Evolutionary conservation across 257 asterid genomes (phyloP).

Genomic region (Fraxinus americana): DNA sequence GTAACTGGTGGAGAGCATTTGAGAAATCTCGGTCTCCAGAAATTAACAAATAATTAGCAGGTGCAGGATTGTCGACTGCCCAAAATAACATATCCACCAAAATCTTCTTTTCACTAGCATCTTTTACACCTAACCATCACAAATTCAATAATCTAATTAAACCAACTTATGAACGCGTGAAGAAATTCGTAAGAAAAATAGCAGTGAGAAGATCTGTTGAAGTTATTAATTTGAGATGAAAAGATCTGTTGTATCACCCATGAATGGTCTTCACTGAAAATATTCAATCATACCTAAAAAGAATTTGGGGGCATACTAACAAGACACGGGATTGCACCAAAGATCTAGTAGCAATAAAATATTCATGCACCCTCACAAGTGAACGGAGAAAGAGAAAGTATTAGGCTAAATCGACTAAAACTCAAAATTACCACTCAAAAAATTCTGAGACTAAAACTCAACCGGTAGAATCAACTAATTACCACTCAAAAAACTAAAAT

Average conservation of each 20-base stretch:
- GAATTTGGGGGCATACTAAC: background rate
- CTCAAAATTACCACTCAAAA: background rate
- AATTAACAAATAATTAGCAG: no score
- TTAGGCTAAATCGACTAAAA: background rate
- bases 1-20: slow-evolving; percentile 61
- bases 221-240: background rate
- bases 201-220: background rate
- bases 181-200: background rate
- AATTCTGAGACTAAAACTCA: background rate
- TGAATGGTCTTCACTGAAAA: background rate
- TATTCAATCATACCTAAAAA: background rate
- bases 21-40: no score
- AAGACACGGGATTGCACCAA: background rate
- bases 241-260: background rate
- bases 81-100: slow-evolving; percentile 44
- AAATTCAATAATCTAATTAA: slow-evolving; percentile 13
- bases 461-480: background rate
- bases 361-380: background rate
- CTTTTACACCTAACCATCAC: slow-evolving; percentile 64
- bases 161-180: background rate
- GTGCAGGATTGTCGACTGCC: no score
- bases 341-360: background rate
- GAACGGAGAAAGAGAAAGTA: background rate
- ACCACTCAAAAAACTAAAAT: background rate
- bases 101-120: slow-evolving; percentile 93